Percentiles rank a stretch among this genome's conserved stretches.
Conservation (phyloP, 495 filamentous ascomycete species). For the Penicillium ucsense region DNA sequence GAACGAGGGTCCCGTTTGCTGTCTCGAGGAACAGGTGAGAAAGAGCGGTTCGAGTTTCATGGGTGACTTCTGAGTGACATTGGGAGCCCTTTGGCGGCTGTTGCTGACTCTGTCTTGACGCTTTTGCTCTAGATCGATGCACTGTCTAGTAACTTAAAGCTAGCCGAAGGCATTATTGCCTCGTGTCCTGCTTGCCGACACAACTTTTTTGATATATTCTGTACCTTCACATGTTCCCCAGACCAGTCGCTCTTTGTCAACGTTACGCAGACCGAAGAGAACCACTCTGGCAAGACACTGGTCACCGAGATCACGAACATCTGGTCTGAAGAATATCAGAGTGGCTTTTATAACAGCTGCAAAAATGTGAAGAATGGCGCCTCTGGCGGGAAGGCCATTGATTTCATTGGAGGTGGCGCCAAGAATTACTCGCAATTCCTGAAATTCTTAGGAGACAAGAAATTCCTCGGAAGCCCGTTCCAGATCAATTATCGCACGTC, state of each 20-base stretch:
- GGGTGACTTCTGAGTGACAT: too few species aligned
- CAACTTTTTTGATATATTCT: conserved; percentile 97
- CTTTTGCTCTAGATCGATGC: conserved; percentile 50
- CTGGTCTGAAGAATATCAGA: conserved; percentile 77
- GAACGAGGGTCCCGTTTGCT: conserved; percentile 75
- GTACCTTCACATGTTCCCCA: conserved; percentile 94
- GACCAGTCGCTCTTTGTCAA: conserved; percentile 95
- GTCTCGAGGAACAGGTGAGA: conserved; percentile 65
- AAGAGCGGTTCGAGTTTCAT: too few species aligned
- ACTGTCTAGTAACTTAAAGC: conserved; percentile 69
- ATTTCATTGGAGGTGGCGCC: conserved; percentile 89
- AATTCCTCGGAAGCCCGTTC: conserved; percentile 81
- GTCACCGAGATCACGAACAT: conserved; percentile 87
- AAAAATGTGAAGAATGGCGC: conserved; percentile 97
- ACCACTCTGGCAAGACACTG: conserved; percentile 55
- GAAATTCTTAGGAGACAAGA: conserved; percentile 87
- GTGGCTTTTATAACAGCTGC: conserved; percentile 90
- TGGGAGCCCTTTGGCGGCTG: too few species aligned
- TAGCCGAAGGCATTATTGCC: conserved; percentile 79
- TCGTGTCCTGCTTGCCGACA: conserved; percentile 91
- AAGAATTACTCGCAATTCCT: conserved; percentile 80
- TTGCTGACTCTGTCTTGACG: too few species aligned
- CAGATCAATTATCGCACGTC: conserved; percentile 83
- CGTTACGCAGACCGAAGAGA: conserved; percentile 63
- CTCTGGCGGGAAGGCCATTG: conserved; percentile 84